These are phyloP conservation scores for Termitomyces sp. DNA, from an alignment of 768 basidiomycete genomes.

Conservation along the genomic window DNA sequence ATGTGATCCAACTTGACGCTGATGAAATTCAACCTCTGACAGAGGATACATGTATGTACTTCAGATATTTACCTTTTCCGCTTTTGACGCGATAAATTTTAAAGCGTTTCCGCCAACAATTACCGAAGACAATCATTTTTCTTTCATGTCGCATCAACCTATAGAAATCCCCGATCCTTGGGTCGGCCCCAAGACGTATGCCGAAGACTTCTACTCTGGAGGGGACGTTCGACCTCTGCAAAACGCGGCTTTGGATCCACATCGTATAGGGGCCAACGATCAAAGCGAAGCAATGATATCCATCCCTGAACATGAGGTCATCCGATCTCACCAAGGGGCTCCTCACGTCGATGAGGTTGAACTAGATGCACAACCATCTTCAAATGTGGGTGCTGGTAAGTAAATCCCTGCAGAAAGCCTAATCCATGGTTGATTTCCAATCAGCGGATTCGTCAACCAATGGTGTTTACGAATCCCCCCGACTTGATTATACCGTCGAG, in stretches of 20 bases:
- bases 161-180: conserved; percentile 31
- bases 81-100: not conserved
- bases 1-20: conserved; percentile 1
- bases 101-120: conserved; percentile 7
- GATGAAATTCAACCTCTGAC: conserved; percentile 22
- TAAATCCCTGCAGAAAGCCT: not conserved
- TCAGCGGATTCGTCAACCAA: conserved; percentile 7
- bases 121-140: not conserved
- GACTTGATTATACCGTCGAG: conserved; percentile 17
- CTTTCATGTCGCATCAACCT: conserved; percentile 13
- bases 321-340: not conserved
- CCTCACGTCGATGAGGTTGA: not conserved
- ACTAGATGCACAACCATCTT: conserved; percentile 6
- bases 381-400: conserved; percentile 10
- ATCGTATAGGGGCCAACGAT: conserved; percentile 6
- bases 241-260: not conserved
- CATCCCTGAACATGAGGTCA: not conserved
- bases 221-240: conserved; percentile 16
- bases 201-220: conserved; percentile 30
- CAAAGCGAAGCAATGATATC: conserved; percentile 6
- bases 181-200: conserved; percentile 25
- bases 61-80: not conserved
- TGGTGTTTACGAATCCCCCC: not conserved
- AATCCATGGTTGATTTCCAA: not conserved
- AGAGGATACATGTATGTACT: conserved; percentile 26